Percentiles rank a stretch among this genome's conserved stretches.
Evolutionary conservation across 768 basidiomycete species (phyloP).

Genomic region (Podaxis sp.): DNA sequence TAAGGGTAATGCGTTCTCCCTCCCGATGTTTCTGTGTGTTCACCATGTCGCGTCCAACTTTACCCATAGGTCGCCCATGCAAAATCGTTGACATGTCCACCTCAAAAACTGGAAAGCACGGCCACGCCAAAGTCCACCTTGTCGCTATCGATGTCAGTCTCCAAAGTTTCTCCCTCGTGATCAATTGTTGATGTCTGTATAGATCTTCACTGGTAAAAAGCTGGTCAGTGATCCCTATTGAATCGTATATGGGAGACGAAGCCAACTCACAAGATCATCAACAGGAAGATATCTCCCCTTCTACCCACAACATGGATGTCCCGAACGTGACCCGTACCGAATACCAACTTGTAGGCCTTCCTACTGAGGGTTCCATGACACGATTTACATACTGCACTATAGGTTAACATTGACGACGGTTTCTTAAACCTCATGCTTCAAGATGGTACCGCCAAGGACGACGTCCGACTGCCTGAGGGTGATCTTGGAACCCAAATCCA

Average conservation of each 20-base stretch:
- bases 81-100: conserved; percentile 99
- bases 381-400: conserved; percentile 21
- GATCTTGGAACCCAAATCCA: conserved; percentile 75
- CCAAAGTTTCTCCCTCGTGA: conserved; percentile 1
- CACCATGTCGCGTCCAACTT: background rate
- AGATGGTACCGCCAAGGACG: conserved; percentile 85
- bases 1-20: conserved; percentile 52
- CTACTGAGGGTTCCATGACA: conserved; percentile 11
- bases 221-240: conserved; percentile 51
- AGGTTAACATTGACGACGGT: conserved; percentile 91
- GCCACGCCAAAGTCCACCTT: conserved; percentile 99
- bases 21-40: conserved; percentile 10
- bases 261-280: background rate
- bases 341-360: conserved; percentile 74
- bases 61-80: conserved; percentile 76
- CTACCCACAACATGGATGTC: conserved; percentile 99
- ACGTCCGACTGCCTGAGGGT: conserved; percentile 89
- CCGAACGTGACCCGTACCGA: conserved; percentile 90
- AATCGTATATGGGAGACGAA: background rate
- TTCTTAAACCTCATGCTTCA: conserved; percentile 91
- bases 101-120: conserved; percentile 99
- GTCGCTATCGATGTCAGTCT: conserved; percentile 90
- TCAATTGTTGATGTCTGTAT: conserved; percentile 16
- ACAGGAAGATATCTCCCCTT: conserved; percentile 92
- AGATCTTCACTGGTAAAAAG: conserved; percentile 99